Conservation (phyloP, 352 stramenopile species). For the Phytophthora foliorum region DNA sequence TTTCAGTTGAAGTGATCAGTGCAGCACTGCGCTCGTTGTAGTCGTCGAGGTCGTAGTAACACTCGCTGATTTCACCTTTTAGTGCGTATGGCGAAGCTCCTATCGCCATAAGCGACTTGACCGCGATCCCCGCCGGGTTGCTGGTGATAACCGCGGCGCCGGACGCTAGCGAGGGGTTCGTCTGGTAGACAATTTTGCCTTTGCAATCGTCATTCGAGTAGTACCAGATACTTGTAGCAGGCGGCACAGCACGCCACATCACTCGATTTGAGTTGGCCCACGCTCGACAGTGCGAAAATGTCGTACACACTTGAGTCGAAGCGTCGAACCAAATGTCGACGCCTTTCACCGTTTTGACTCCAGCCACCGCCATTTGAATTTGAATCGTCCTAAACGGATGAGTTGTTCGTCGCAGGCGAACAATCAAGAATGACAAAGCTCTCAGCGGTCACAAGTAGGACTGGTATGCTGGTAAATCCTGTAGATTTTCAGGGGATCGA, state of each 20-base stretch:
- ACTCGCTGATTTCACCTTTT: neutral
- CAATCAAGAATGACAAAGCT: no score
- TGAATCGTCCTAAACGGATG: no score
- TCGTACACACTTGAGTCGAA: no score
- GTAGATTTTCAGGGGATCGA: no score
- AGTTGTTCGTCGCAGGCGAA: no score
- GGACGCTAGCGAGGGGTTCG: neutral
- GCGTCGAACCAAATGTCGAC: neutral
- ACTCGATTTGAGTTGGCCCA: constrained; percentile 7
- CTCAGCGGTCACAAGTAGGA: no score
- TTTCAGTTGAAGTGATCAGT: neutral
- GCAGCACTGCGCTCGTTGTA: neutral
- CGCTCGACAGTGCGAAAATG: neutral
- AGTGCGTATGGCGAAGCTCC: neutral
- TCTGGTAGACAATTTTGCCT: neutral
- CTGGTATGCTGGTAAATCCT: no score
- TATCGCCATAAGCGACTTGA: constrained; percentile 1
- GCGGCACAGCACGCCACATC: constrained; percentile 2
- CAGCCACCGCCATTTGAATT: no score
- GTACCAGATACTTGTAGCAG: neutral
- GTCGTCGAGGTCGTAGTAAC: neutral
- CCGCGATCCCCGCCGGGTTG: neutral
- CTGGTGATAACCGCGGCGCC: neutral
- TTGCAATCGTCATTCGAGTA: neutral
- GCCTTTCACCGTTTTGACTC: neutral